Conservation (phyloP, 2,329 filamentous ascomycete genomes). For the Cladosporium colombiae region DNA sequence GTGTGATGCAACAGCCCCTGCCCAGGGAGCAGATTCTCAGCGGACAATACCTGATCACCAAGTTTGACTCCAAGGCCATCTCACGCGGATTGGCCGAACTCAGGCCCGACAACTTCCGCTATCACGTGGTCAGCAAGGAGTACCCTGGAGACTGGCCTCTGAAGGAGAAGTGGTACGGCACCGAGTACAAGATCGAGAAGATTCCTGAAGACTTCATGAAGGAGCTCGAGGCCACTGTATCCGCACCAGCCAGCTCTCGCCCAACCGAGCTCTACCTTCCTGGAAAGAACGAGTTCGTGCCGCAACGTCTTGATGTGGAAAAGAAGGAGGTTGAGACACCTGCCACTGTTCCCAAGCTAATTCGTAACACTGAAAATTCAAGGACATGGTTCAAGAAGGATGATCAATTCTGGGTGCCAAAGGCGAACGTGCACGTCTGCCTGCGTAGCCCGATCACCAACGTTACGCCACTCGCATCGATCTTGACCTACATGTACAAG, state of each 20-base stretch:
- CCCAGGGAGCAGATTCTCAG: slow-evolving; percentile 87
- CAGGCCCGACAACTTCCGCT: slow-evolving; percentile 83
- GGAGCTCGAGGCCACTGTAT: slow-evolving; percentile 58
- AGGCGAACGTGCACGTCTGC: slow-evolving; percentile 81
- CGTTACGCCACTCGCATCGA: slow-evolving; percentile 73
- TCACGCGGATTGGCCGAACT: slow-evolving; percentile 71
- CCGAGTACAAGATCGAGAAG: slow-evolving; percentile 82
- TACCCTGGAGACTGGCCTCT: slow-evolving; percentile 81
- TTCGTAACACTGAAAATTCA: slow-evolving; percentile 78
- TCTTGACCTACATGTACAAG: slow-evolving; percentile 78
- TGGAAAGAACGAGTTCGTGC: slow-evolving; percentile 93
- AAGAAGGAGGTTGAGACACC: slow-evolving; percentile 85
- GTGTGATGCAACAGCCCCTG: slow-evolving; percentile 87
- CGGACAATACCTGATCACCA: slow-evolving; percentile 71
- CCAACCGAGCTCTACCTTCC: slow-evolving; percentile 78
- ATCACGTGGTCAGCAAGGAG: slow-evolving; percentile 79
- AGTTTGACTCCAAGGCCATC: slow-evolving; percentile 79
- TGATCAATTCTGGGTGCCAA: slow-evolving; percentile 97
- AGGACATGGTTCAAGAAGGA: slow-evolving; percentile 98
- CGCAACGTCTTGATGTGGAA: slow-evolving; percentile 87
- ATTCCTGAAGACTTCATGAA: slow-evolving; percentile 74
- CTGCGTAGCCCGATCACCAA: slow-evolving; percentile 78
- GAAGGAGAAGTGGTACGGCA: slow-evolving; percentile 97
- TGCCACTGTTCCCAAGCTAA: slow-evolving; percentile 71
- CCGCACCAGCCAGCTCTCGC: slow-evolving; percentile 55